These are phyloP conservation scores for Sisymbrium altissimum DNA, from an alignment of 345 rosid species.

Conservation along the genomic window DNA sequence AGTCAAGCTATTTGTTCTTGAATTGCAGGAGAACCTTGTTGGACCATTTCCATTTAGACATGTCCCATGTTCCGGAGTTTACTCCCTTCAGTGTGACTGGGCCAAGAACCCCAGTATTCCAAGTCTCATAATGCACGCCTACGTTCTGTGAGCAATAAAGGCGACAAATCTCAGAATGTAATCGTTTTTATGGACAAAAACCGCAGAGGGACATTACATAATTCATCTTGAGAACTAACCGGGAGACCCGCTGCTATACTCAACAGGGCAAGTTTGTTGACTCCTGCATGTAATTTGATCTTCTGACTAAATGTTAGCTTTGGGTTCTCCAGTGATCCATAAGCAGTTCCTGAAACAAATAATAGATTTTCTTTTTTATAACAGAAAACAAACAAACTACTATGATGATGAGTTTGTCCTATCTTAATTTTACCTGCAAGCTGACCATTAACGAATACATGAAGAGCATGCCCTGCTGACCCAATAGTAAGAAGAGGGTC, in stretches of 20 bases:
- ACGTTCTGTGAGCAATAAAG: slow-evolving; percentile 54
- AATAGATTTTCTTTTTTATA: neutral
- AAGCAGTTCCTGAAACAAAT: slow-evolving; percentile 53
- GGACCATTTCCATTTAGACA: slow-evolving; percentile 81
- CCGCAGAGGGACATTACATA: neutral
- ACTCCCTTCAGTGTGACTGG: slow-evolving; percentile 72
- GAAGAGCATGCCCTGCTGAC: slow-evolving; percentile 71
- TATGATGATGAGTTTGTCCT: neutral
- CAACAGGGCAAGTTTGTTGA: slow-evolving; percentile 48
- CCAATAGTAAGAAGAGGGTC: slow-evolving; percentile 51
- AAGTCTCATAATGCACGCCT: slow-evolving; percentile 78
- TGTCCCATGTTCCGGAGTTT: slow-evolving; percentile 56
- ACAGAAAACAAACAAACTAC: neutral
- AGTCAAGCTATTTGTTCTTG: neutral
- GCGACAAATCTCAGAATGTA: neutral
- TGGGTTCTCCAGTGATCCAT: slow-evolving; percentile 54
- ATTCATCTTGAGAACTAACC: slow-evolving; percentile 42
- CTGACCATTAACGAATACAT: slow-evolving; percentile 70
- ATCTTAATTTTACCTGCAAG: slow-evolving; percentile 47
- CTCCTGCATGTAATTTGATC: slow-evolving; percentile 25
- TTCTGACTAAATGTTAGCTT: slow-evolving; percentile 55
- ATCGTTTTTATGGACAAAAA: neutral
- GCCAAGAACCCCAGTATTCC: slow-evolving; percentile 84
- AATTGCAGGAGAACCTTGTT: slow-evolving; percentile 54
- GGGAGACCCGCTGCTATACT: slow-evolving; percentile 83